A percentile compares a stretch with the other conserved stretches of the same genome.
Conservation (phyloP, 108 stramenopile genomes). For the Asterionellopsis glacialis region DNA sequence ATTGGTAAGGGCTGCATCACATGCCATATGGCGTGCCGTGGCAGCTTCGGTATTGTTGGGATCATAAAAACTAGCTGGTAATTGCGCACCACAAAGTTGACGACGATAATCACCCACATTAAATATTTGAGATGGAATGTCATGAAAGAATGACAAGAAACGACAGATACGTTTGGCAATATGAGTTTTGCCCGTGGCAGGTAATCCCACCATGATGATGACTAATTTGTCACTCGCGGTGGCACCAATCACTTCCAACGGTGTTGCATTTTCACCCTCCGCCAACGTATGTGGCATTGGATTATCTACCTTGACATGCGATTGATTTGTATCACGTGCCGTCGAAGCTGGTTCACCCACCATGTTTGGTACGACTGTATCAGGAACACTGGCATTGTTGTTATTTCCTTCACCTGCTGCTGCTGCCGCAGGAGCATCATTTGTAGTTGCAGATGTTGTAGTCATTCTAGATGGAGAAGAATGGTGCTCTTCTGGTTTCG, state of each 20-base stretch:
- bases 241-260: conserved; percentile 81
- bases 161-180: conserved; percentile 93
- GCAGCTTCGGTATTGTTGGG: conserved; percentile 71
- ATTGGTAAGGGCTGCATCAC: conserved; percentile 86
- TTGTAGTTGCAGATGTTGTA: too few species aligned
- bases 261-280: conserved; percentile 87
- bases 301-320: conserved; percentile 33
- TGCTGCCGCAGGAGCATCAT: too few species aligned
- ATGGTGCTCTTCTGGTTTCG: too few species aligned
- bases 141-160: conserved; percentile 90
- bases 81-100: conserved; percentile 70
- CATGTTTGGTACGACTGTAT: too few species aligned
- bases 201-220: conserved; percentile 94
- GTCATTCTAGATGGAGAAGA: too few species aligned
- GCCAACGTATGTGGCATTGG: conserved; percentile 80
- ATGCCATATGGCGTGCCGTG: conserved; percentile 58
- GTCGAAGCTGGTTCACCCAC: too few species aligned
- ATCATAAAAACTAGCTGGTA: conserved; percentile 90
- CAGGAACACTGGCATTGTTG: too few species aligned
- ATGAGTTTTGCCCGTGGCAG: conserved; percentile 96
- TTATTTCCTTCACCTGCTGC: too few species aligned
- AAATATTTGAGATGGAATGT: conserved; percentile 85
- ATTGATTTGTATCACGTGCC: not conserved
- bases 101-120: conserved; percentile 94
- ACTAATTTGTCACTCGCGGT: conserved; percentile 88